Base-by-base conservation (phyloP, 169 alveolate genomes). In the Fabrea salina region DNA sequence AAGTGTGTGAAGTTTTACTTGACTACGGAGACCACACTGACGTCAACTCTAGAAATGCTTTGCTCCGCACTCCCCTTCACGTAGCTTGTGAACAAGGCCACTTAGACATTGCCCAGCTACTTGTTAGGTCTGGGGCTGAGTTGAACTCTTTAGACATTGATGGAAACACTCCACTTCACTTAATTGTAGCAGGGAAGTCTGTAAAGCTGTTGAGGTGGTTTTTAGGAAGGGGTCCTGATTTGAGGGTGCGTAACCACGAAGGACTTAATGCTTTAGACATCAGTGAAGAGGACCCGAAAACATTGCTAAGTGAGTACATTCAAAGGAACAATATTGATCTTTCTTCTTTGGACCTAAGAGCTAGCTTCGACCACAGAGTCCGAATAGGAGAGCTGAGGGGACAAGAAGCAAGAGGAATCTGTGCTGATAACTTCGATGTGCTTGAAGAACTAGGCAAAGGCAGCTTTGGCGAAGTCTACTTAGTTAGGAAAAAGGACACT, bases 381-480 rank as follows among this genome's bases (percentile, higher is more conserved):
- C 71, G 33, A 58, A 58, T 58, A 6, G 33, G 43, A 6, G 71
- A 58, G 27, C 19, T 58, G n/a, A 27, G 33, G 33, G 71, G 33
- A 58, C 25, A 58, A 4, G 33, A 58, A 58, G 71, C 25, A 58
- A 43, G 71, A 58, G 19, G 71, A 58, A 43, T 84, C 6, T 76
- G 84, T n/a, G 86, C 90, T 5, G 37, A 47, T 3, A 56, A 77
- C 43, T 87, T 87, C 64, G 82, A 82, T 30, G 82, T 83, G 4
- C 77, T 75, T 27, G 83, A 81, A 27, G 64, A 75, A 6, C 84
- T 94, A 11, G 97, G 96, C 0, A 83, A 89, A 75, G 97, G 97
- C 11, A 86, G 94, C 32, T 94, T 89, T 78, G 97, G 96, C 0
- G 93, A 90, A 67, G 97, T 94, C 4, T 94, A 87, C 80, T 79